A percentile compares a stretch with the other conserved stretches of the same genome.
These are phyloP conservation scores for Ceratobasidium sp. DNA, from an alignment of 1,284 basidiomycete genomes.

Conservation along the genomic window DNA sequence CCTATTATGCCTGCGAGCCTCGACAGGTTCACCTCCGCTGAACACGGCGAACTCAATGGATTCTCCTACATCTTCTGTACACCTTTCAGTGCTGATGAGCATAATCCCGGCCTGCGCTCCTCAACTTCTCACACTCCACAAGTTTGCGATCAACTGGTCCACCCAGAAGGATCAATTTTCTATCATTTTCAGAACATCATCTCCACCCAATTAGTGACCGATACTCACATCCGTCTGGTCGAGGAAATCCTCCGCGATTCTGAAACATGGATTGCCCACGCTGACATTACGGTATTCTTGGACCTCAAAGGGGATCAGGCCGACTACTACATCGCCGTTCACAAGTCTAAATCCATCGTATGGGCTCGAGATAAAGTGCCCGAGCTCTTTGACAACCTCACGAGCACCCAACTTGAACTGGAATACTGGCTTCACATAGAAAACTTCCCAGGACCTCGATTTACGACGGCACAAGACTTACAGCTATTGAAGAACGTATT, in stretches of 20 bases:
- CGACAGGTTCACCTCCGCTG: too few species aligned
- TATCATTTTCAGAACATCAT: not conserved
- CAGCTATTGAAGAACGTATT: conserved; percentile 7
- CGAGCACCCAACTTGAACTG: not conserved
- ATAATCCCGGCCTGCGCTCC: too few species aligned
- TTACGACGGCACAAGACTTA: not conserved
- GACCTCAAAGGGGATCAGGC: not conserved
- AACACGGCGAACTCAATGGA: too few species aligned
- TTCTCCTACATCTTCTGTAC: too few species aligned
- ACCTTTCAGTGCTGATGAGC: too few species aligned
- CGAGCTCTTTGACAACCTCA: not conserved
- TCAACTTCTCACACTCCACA: too few species aligned
- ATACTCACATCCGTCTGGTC: not conserved
- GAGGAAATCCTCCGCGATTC: not conserved
- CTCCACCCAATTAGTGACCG: not conserved
- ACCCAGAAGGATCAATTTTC: conserved; percentile 1
- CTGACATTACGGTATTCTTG: not conserved
- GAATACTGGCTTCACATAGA: conserved; percentile 15
- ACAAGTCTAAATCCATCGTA: not conserved
- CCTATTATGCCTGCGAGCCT: too few species aligned
- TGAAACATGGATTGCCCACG: not conserved
- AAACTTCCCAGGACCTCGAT: conserved; percentile 13
- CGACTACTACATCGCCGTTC: conserved; percentile 1
- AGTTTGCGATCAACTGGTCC: not conserved
- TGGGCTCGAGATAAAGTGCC: not conserved